Percentiles rank a stretch among this genome's conserved stretches.
Evolutionary conservation across 768 basidiomycete genomes (phyloP).

Genomic region (Termitomyces sp.): DNA sequence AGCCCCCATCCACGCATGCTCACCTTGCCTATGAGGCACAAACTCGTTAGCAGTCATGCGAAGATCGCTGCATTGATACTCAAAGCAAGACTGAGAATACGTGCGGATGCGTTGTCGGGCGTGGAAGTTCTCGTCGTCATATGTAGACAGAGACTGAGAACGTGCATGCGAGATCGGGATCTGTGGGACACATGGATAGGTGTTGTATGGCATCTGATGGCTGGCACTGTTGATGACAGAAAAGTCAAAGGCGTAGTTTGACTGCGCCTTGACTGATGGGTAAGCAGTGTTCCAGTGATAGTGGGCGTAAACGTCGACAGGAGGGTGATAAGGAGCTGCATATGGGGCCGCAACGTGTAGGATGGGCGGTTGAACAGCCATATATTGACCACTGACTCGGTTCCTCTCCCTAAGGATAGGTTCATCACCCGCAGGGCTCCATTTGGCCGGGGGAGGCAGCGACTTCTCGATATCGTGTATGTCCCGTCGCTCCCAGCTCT

Average conservation of each 20-base stretch:
- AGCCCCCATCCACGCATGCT: conserved; percentile 37
- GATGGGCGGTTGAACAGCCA: conserved; percentile 55
- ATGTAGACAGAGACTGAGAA: conserved; percentile 52
- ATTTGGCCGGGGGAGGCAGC: conserved; percentile 71
- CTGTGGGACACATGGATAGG: conserved; percentile 30
- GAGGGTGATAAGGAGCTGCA: conserved; percentile 26
- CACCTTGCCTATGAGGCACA: conserved; percentile 27
- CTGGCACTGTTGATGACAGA: conserved; percentile 23
- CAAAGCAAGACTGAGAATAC: conserved; percentile 54
- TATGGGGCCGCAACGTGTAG: conserved; percentile 31
- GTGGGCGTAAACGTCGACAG: conserved; percentile 26
- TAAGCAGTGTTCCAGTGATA: conserved; percentile 37
- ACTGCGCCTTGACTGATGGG: conserved; percentile 30
- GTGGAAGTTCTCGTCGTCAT: conserved; percentile 42
- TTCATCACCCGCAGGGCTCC: conserved; percentile 79
- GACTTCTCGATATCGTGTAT: conserved; percentile 19
- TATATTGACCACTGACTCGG: conserved; percentile 50
- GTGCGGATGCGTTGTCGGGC: conserved; percentile 49
- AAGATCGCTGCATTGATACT: conserved; percentile 43
- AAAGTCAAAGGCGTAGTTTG: conserved; percentile 33
- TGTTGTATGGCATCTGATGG: conserved; percentile 27
- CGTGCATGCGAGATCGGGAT: conserved; percentile 42
- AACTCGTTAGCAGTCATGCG: conserved; percentile 38
- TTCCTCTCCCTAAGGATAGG: conserved; percentile 55
- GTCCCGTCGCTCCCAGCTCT: conserved; percentile 13